These are phyloP conservation scores for Pleurostoma richardsiae DNA, from an alignment of 2,329 filamentous ascomycete species.

Conservation along the genomic window DNA sequence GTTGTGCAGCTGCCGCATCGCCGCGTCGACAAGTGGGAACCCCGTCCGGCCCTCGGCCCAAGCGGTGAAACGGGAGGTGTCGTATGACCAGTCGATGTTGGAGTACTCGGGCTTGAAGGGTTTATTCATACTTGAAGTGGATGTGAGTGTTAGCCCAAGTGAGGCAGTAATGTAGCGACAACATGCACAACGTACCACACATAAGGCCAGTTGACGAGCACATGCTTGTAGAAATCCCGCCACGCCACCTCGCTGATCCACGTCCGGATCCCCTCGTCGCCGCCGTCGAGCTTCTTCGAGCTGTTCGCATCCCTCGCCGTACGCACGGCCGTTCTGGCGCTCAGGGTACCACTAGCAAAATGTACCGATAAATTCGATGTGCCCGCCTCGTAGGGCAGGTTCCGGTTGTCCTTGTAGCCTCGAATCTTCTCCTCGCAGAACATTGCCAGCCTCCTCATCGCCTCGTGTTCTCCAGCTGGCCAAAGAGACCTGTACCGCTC, in stretches of 20 bases:
- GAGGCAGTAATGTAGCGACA: too few species aligned
- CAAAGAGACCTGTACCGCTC: slow-evolving; percentile 55
- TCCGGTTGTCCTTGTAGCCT: slow-evolving; percentile 59
- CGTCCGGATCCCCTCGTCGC: slow-evolving; percentile 57
- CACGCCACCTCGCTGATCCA: slow-evolving; percentile 85
- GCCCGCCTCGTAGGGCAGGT: slow-evolving; percentile 55
- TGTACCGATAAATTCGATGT: slow-evolving; percentile 72
- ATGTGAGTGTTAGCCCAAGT: too few species aligned
- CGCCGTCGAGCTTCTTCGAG: slow-evolving; percentile 60
- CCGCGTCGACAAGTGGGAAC: slow-evolving; percentile 79
- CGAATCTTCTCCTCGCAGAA: slow-evolving; percentile 63
- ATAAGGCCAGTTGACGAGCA: slow-evolving; percentile 81
- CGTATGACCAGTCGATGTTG: slow-evolving; percentile 78
- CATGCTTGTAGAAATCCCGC: slow-evolving; percentile 85
- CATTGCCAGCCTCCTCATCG: slow-evolving; percentile 53
- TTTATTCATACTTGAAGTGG: slow-evolving; percentile 45
- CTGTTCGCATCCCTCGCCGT: slow-evolving; percentile 57
- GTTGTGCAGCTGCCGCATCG: slow-evolving; percentile 70
- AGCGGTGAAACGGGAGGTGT: slow-evolving; percentile 60
- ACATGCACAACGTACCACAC: slow-evolving; percentile 43
- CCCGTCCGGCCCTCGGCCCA: slow-evolving; percentile 76
- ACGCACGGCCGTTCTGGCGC: slow-evolving; percentile 59
- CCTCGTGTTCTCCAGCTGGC: slow-evolving; percentile 74
- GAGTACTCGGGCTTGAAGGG: slow-evolving; percentile 76
- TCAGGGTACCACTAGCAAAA: slow-evolving; percentile 60